Evolutionary conservation across 2,329 filamentous ascomycete species (phyloP).

Genomic region (Epichloe sp.): DNA sequence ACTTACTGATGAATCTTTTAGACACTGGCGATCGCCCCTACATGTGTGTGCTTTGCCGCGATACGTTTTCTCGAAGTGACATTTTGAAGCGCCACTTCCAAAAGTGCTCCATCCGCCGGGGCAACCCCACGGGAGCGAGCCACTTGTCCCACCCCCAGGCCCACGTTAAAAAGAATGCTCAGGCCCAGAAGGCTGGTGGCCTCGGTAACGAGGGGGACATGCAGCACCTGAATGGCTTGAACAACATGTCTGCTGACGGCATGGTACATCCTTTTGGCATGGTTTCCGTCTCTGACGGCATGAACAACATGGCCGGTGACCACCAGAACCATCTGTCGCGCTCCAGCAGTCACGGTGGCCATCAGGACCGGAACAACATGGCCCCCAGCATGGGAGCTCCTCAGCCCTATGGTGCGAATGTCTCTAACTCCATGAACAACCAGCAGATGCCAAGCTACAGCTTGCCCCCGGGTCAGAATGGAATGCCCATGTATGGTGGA

Average conservation of each 20-base stretch:
- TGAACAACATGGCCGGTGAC: constrained; percentile 46
- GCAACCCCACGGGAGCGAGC: constrained; percentile 88
- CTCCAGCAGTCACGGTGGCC: constrained; percentile 43
- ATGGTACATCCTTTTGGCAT: constrained; percentile 46
- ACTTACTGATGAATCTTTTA: constrained; percentile 27
- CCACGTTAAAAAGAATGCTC: constrained; percentile 67
- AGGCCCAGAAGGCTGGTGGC: constrained; percentile 41
- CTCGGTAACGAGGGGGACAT: constrained; percentile 41
- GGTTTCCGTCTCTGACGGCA: constrained; percentile 41
- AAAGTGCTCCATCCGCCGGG: constrained; percentile 93
- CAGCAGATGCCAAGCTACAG: constrained; percentile 52
- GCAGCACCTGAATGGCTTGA: constrained; percentile 47
- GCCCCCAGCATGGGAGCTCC: constrained; percentile 35
- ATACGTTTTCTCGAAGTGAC: constrained; percentile 95
- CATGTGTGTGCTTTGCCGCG: constrained; percentile 94
- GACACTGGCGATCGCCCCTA: constrained; percentile 97
- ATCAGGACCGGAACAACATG: constrained; percentile 45
- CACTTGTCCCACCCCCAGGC: constrained; percentile 88
- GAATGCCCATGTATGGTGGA: constrained; percentile 49
- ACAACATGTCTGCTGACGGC: constrained; percentile 42
- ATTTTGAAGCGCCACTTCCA: constrained; percentile 98
- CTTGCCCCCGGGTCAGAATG: constrained; percentile 51
- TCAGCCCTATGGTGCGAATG: constrained; percentile 44
- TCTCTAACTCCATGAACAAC: constrained; percentile 49
- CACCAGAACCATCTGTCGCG: constrained; percentile 46